Percentiles rank a stretch among this genome's conserved stretches.
Conservation (phyloP, 768 basidiomycete species). For the Atractiella rhizophila region DNA sequence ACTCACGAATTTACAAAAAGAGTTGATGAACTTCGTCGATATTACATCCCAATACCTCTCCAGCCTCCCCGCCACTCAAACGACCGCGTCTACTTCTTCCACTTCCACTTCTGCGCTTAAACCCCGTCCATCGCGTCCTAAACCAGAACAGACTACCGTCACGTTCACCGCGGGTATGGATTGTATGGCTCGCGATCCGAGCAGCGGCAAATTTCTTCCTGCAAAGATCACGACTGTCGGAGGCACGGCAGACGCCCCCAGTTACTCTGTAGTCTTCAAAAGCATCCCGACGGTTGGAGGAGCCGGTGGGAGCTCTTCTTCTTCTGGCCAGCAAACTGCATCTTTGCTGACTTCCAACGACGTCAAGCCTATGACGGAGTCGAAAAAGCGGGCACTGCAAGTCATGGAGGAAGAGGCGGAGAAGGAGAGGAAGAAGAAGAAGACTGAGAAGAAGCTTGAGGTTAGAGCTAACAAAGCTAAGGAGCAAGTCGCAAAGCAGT, state of each 20-base stretch:
- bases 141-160: not conserved
- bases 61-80: conserved; percentile 39
- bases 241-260: conserved; percentile 52
- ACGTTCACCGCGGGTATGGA: conserved; percentile 56
- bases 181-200: conserved; percentile 60
- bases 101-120: conserved; percentile 27
- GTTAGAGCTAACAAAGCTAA: conserved; percentile 59
- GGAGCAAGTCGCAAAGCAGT: conserved; percentile 60
- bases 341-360: conserved; percentile 42
- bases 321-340: conserved; percentile 75
- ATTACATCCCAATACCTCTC: conserved; percentile 37
- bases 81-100: conserved; percentile 14
- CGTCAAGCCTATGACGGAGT: conserved; percentile 22
- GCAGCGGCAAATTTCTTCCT: conserved; percentile 64
- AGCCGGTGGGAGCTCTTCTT: no score
- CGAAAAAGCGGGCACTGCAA: conserved; percentile 46
- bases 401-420: conserved; percentile 57
- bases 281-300: not conserved
- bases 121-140: not conserved
- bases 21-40: conserved; percentile 57
- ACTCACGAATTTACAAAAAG: conserved; percentile 43
- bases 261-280: conserved; percentile 74
- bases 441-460: conserved; percentile 81
- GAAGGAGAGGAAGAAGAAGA: conserved; percentile 69
- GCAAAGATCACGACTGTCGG: conserved; percentile 65